Evolutionary conservation across 441 rosid species (phyloP).

Genomic region (Eruca vesicaria): DNA sequence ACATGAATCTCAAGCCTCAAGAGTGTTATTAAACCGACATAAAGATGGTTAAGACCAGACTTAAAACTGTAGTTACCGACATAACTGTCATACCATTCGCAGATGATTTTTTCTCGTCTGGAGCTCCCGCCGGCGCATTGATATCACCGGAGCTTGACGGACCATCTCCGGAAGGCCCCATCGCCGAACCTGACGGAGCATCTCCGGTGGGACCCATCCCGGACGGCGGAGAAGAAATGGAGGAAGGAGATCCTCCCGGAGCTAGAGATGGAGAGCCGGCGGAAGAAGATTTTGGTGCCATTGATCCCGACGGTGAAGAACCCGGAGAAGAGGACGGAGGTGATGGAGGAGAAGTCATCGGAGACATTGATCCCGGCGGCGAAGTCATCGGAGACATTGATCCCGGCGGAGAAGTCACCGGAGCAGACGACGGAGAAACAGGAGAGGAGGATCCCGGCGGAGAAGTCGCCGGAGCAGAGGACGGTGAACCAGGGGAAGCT

Average conservation of each 20-base stretch:
- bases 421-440: constrained; percentile 16
- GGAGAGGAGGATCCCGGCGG: constrained; percentile 19
- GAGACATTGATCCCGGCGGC: constrained; percentile 12
- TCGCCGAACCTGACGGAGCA: constrained; percentile 10
- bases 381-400: constrained; percentile 18
- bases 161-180: constrained; percentile 22
- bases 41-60: constrained; percentile 18
- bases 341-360: constrained; percentile 23
- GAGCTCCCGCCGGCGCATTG: constrained; percentile 17
- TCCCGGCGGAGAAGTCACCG: constrained; percentile 21
- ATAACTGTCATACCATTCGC: constrained; percentile 16
- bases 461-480: constrained; percentile 11
- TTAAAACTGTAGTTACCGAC: constrained; percentile 19
- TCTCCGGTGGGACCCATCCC: constrained; percentile 7
- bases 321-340: constrained; percentile 14
- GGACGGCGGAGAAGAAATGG: constrained; percentile 15
- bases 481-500: constrained; percentile 19
- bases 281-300: constrained; percentile 19
- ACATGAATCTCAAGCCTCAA: constrained; percentile 7
- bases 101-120: constrained; percentile 12
- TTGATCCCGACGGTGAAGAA: neutral
- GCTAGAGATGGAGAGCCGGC: constrained; percentile 28
- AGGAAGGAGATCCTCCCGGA: constrained; percentile 22
- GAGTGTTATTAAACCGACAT: constrained; percentile 15
- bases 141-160: constrained; percentile 14